Evolutionary conservation across 805 yeast species (phyloP), one percentile per base, ranked within the genome.

Genomic region (Metschnikowia koreensis): DNA sequence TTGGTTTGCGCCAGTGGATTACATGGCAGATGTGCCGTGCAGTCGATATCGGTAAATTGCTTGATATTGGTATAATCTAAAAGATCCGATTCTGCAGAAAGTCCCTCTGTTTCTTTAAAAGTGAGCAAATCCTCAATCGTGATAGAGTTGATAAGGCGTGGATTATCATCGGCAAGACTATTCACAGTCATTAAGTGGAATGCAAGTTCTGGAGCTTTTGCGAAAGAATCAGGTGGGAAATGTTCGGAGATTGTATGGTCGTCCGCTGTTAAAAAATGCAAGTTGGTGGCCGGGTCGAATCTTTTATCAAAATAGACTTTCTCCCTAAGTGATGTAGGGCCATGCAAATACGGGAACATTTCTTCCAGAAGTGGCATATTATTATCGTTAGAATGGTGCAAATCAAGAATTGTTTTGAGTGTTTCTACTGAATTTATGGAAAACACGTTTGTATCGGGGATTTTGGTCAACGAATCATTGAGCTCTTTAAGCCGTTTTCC

Each of bases 291-390:
- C 16, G 47, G 52, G 46, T 51, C 53, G 38, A 60, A 61, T 16
- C 55, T n/a, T 5, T 58, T 59, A 44, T 59, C 58, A 48, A 63
- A 67, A 50, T 66, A 71, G 11, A 63, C 61, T 27, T 71, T 58
- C 48, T 68, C 75, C 46, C 58, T 54, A 11, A 56, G 39, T 41
- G 58, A 61, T 42, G 57, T 58, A 36, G 70, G 56, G 1, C 74
- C 74, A 56, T 70, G 74, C 41, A 71, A 61, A 52, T 65, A 70
- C 1, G 76, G 76, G 50, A 71, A 70, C 56, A 70, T 49, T 8
- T 53, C 54, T 6, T 16, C 39, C 7, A 51, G 39, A 8, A 50
- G 43, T 1, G 65, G 60, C 27, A 56, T 40, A 11, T 51, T 41
- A 33, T 59, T 60, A 10, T 53, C 54, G 22, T 6, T 26, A 29